Conservation (phyloP, 352 stramenopile species). For the Globisporangium cederbergense region DNA sequence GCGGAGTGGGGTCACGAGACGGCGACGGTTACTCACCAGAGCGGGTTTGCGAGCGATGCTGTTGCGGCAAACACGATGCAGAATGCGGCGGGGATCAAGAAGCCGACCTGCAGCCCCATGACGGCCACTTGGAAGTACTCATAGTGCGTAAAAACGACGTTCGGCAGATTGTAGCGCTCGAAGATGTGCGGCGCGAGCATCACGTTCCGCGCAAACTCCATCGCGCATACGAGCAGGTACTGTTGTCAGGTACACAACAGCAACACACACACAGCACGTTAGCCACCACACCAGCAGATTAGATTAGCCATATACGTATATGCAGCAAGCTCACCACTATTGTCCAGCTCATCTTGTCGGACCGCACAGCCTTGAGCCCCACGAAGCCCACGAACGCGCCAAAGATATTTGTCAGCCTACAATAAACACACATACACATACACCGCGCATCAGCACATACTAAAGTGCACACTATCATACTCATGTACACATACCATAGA, state of each 20-base stretch:
- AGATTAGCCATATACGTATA: slow-evolving; percentile 3
- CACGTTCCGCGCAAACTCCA: slow-evolving; percentile 68
- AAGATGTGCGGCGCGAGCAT: slow-evolving; percentile 66
- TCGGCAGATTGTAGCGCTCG: slow-evolving; percentile 50
- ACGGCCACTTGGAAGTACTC: slow-evolving; percentile 72
- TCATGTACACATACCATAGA: slow-evolving; percentile 38
- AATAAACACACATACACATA: neutral
- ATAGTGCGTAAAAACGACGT: slow-evolving; percentile 60
- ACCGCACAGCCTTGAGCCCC: slow-evolving; percentile 64
- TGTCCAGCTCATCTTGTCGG: slow-evolving; percentile 77
- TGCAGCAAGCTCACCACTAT: slow-evolving; percentile 48
- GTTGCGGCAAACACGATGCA: slow-evolving; percentile 66
- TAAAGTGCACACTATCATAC: neutral
- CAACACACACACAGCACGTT: neutral
- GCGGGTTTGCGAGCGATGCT: slow-evolving; percentile 48
- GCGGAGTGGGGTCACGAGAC: neutral
- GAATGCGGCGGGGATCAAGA: slow-evolving; percentile 68
- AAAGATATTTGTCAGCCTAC: slow-evolving; percentile 72
- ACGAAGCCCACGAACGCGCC: slow-evolving; percentile 62
- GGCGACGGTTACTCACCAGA: slow-evolving; percentile 33
- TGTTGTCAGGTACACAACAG: slow-evolving; percentile 12
- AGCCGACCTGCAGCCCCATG: slow-evolving; percentile 54
- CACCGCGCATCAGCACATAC: neutral
- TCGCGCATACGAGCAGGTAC: slow-evolving; percentile 68
- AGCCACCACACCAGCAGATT: slow-evolving; percentile 5